Evolutionary conservation across 2,329 filamentous ascomycete species (phyloP).

Genomic region (Juglanconis juglandina): DNA sequence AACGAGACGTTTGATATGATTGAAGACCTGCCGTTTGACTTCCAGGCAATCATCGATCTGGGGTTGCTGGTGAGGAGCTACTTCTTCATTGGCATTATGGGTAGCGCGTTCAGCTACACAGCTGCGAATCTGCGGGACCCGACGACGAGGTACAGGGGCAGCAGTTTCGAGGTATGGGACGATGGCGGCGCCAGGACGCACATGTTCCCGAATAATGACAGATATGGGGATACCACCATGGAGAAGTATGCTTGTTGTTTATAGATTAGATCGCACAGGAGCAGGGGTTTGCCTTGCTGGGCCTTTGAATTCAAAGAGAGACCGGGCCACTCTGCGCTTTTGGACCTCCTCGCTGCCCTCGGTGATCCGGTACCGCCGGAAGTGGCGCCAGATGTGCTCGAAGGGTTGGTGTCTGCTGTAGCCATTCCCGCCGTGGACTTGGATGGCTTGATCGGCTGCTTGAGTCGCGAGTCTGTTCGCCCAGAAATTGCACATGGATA

Average conservation of each 20-base stretch:
- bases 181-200: constrained; percentile 30
- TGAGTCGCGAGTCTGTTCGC: constrained; percentile 58
- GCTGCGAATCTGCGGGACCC: constrained; percentile 30
- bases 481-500: constrained; percentile 66
- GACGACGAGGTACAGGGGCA: constrained; percentile 33
- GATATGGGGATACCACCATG: constrained; percentile 5
- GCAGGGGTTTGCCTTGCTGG: not conserved
- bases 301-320: constrained; percentile 34
- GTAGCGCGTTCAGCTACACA: constrained; percentile 32
- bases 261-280: constrained; percentile 6
- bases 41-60: constrained; percentile 33
- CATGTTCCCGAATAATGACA: constrained; percentile 31
- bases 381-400: constrained; percentile 64
- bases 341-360: constrained; percentile 65
- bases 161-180: constrained; percentile 25
- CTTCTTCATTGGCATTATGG: constrained; percentile 33
- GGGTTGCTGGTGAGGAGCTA: constrained; percentile 29
- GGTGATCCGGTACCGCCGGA: constrained; percentile 60
- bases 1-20: constrained; percentile 21
- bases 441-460: constrained; percentile 60
- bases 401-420: constrained; percentile 58
- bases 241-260: constrained; percentile 31
- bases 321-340: constrained; percentile 62
- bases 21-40: constrained; percentile 30
- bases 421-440: constrained; percentile 58